Evolutionary conservation across 2,329 filamentous ascomycete species (phyloP).

Genomic region (Colletotrichum filicis): DNA sequence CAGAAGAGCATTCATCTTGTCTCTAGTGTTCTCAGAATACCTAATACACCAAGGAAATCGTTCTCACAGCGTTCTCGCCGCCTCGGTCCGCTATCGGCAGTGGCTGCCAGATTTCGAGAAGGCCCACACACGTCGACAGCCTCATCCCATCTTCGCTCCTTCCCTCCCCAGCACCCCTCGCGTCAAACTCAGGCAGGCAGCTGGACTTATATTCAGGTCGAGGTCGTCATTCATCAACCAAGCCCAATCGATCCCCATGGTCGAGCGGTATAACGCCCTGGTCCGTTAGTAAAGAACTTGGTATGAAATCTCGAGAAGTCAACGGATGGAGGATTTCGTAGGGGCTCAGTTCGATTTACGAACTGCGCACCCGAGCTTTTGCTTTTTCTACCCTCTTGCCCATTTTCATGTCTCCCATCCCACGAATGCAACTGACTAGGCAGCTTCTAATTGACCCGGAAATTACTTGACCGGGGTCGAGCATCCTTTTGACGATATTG

Average conservation of each 20-base stretch:
- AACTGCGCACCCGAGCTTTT: conserved; percentile 2
- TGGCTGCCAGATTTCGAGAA: neutral
- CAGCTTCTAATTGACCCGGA: no score
- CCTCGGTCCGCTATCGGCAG: neutral
- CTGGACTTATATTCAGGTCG: neutral
- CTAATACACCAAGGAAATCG: neutral
- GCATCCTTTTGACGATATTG: no score
- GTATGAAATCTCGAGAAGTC: conserved; percentile 2
- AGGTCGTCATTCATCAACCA: neutral
- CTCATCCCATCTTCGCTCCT: neutral
- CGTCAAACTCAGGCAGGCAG: neutral
- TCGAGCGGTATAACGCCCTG: conserved; percentile 7
- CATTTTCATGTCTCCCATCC: no score
- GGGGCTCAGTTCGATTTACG: neutral
- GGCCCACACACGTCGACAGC: neutral
- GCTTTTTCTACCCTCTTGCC: neutral
- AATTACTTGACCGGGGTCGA: no score
- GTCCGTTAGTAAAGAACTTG: conserved; percentile 19
- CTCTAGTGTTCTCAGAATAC: neutral
- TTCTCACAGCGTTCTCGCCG: neutral
- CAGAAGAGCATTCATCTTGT: no score
- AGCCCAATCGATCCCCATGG: conserved; percentile 8
- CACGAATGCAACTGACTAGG: no score
- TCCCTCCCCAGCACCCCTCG: neutral
- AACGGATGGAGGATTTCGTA: neutral